phyloP scores from a whole-genome alignment of 139 green algal species.

The Chlorella sp. region DNA sequence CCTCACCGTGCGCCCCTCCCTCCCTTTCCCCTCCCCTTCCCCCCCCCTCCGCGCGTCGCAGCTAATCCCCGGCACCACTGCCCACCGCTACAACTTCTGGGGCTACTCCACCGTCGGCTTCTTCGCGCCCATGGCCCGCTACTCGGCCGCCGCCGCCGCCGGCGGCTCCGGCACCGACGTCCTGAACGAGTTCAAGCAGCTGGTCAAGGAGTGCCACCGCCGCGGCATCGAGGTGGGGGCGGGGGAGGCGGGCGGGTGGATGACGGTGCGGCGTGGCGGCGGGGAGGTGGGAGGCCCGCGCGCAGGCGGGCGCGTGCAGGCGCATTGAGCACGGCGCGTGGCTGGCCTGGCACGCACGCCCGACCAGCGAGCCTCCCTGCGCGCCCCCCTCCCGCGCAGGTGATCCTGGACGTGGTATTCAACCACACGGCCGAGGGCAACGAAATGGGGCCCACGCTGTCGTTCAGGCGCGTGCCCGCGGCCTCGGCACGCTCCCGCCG shows the following conservation, averaged over 20 bases:
- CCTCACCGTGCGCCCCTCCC: neutral
- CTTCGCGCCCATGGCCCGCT: slow-evolving; percentile 94
- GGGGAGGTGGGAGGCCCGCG: no score
- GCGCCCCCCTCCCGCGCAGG: no score
- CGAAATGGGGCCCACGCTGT: slow-evolving; percentile 86
- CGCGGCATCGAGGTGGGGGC: slow-evolving; percentile 97
- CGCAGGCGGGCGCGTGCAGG: no score
- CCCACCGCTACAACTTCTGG: slow-evolving; percentile 94
- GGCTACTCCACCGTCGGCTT: slow-evolving; percentile 97
- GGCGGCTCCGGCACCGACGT: slow-evolving; percentile 45
- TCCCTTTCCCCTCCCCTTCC: neutral
- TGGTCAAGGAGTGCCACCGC: slow-evolving; percentile 91
- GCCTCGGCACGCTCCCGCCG: no score
- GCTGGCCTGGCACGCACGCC: no score
- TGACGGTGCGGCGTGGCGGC: no score
- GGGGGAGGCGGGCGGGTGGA: no score
- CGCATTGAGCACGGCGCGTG: no score
- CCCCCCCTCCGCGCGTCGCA: neutral
- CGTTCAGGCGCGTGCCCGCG: slow-evolving; percentile 70
- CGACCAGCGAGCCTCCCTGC: no score
- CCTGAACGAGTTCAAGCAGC: slow-evolving; percentile 91
- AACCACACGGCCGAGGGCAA: slow-evolving; percentile 99
- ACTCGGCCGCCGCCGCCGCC: slow-evolving; percentile 46
- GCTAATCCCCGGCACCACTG: slow-evolving; percentile 44
- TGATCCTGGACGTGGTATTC: slow-evolving; percentile 98